phyloP scores from a whole-genome alignment of 2,329 filamentous ascomycete species.

The Karstenula rhodostoma region DNA sequence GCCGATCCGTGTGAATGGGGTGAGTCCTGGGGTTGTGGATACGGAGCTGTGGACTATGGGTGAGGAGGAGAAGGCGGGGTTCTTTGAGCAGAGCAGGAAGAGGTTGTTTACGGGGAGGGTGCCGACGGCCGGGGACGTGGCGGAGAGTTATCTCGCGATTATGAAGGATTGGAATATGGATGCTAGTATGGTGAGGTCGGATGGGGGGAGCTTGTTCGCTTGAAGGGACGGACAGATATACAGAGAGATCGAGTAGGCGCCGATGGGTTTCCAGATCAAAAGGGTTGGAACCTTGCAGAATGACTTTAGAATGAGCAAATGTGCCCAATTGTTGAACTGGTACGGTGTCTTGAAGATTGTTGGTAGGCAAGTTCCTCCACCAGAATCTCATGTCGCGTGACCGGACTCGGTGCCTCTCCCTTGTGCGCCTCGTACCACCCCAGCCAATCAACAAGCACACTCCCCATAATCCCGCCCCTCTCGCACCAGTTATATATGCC shows the following conservation, averaged over 20 bases:
- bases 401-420: constrained; percentile 36
- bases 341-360: too few relatives aligned
- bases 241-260: background rate
- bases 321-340: too few relatives aligned
- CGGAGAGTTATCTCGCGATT: constrained; percentile 58
- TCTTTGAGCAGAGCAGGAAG: constrained; percentile 30
- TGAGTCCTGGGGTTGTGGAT: constrained; percentile 63
- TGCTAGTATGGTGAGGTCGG: constrained; percentile 55
- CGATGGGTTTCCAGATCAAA: too few relatives aligned
- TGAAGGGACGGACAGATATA: background rate
- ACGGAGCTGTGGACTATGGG: constrained; percentile 54
- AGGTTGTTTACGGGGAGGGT: constrained; percentile 38
- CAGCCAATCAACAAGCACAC: constrained; percentile 45
- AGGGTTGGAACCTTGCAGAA: too few relatives aligned
- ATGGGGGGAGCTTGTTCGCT: constrained; percentile 47
- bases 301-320: too few relatives aligned
- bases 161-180: constrained; percentile 58
- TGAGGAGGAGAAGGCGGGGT: constrained; percentile 33
- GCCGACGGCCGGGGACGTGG: constrained; percentile 42
- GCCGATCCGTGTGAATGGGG: constrained; percentile 70
- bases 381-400: constrained; percentile 41
- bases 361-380: constrained; percentile 43
- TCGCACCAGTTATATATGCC: constrained; percentile 49
- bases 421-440: constrained; percentile 41
- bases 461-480: constrained; percentile 46